phyloP scores from a whole-genome alignment of 441 rosid genomes.

The Populus hybrid region DNA sequence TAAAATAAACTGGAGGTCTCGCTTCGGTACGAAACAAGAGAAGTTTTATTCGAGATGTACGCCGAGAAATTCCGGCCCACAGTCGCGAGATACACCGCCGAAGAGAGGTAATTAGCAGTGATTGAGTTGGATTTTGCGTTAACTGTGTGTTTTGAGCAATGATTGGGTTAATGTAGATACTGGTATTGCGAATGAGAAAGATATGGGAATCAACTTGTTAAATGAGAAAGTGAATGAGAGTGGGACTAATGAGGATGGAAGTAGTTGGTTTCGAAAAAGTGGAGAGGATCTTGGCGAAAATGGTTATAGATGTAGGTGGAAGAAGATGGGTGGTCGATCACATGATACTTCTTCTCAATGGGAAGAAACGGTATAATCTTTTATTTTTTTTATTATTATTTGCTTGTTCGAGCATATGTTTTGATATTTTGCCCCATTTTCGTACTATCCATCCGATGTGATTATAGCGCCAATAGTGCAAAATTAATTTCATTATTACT shows the following conservation, averaged over 20 bases:
- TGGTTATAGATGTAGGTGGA: slow-evolving; percentile 94
- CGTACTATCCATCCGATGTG: neutral
- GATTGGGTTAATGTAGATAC: slow-evolving; percentile 54
- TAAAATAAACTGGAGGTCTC: slow-evolving; percentile 40
- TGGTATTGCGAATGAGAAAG: slow-evolving; percentile 97
- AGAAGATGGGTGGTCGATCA: slow-evolving; percentile 89
- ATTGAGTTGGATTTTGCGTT: neutral
- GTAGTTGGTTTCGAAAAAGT: slow-evolving; percentile 87
- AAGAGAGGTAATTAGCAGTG: slow-evolving; percentile 60
- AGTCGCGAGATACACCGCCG: slow-evolving; percentile 92
- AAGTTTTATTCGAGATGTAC: slow-evolving; percentile 81
- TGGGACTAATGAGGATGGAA: slow-evolving; percentile 88
- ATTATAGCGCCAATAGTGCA: neutral
- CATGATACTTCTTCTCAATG: slow-evolving; percentile 81
- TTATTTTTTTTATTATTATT: slow-evolving; percentile 10
- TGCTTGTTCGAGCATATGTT: slow-evolving; percentile 11
- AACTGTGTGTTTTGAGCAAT: neutral
- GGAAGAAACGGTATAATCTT: slow-evolving; percentile 76
- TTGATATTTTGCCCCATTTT: slow-evolving; percentile 6
- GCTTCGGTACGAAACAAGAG: slow-evolving; percentile 70
- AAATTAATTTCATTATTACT: neutral
- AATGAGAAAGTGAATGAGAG: slow-evolving; percentile 79
- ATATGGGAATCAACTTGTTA: slow-evolving; percentile 88
- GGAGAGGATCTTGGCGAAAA: slow-evolving; percentile 85
- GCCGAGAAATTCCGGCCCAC: slow-evolving; percentile 85